These are phyloP conservation scores for Linanthus parryae DNA, from an alignment of 148 eudicot genomes.

Conservation along the genomic window DNA sequence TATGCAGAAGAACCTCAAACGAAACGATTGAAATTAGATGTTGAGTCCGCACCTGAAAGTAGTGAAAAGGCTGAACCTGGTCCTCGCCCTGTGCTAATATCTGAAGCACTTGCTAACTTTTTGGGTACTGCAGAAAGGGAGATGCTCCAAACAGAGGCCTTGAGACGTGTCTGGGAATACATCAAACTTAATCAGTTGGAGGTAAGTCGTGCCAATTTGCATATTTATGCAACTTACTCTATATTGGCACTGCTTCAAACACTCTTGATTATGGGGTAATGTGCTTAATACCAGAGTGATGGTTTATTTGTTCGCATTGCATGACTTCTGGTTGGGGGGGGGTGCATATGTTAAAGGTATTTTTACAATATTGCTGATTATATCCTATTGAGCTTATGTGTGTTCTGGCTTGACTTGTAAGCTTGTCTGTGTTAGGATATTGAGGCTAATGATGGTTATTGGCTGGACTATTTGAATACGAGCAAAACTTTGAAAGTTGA, in stretches of 20 bases:
- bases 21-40: slow-evolving; percentile 41
- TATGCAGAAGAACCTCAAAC: slow-evolving; percentile 40
- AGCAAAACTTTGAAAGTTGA: no score
- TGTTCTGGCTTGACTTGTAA: no score
- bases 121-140: slow-evolving; percentile 54
- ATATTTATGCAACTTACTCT: background rate
- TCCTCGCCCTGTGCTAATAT: slow-evolving; percentile 39
- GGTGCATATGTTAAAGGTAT: no score
- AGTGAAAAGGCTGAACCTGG: slow-evolving; percentile 33
- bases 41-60: slow-evolving; percentile 27
- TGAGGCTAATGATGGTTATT: no score
- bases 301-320: no score
- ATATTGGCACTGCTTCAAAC: background rate
- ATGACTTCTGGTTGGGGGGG: no score
- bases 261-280: no score
- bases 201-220: slow-evolving; percentile 24
- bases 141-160: slow-evolving; percentile 55
- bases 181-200: slow-evolving; percentile 53
- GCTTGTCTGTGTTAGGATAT: no score
- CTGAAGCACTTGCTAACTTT: slow-evolving; percentile 58
- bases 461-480: no score
- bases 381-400: no score
- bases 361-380: no score
- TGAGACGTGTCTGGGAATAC: slow-evolving; percentile 50
- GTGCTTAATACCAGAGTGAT: no score